Evolutionary conservation across 192 early-diverging fungal genomes (phyloP).

Genomic region (Coemansia sp.): DNA sequence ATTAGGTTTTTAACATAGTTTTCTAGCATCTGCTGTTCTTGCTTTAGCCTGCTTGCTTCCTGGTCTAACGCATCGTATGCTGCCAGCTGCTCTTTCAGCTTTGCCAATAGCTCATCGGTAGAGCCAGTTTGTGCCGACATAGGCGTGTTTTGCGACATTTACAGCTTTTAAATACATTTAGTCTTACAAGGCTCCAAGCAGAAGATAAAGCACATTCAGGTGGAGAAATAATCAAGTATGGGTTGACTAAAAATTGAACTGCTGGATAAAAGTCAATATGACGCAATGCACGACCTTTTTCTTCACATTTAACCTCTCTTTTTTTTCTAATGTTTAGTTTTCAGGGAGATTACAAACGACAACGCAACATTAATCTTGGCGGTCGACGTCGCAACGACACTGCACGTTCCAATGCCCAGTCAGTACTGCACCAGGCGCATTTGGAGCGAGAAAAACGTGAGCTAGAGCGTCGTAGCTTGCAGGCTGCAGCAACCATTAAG

Average conservation of each 20-base stretch:
- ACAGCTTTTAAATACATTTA: too few species aligned
- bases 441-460: slow-evolving; percentile 71
- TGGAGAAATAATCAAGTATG: background rate
- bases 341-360: slow-evolving; percentile 76
- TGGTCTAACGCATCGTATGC: slow-evolving; percentile 30
- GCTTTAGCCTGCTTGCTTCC: slow-evolving; percentile 23
- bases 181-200: too few species aligned
- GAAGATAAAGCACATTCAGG: too few species aligned
- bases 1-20: slow-evolving; percentile 52
- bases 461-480: slow-evolving; percentile 57
- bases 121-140: background rate
- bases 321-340: slow-evolving; percentile 59
- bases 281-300: background rate
- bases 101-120: slow-evolving; percentile 11
- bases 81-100: slow-evolving; percentile 25
- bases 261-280: background rate
- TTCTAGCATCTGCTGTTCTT: slow-evolving; percentile 40
- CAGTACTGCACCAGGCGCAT: slow-evolving; percentile 67
- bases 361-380: slow-evolving; percentile 79
- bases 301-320: background rate
- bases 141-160: too few species aligned
- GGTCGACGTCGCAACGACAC: slow-evolving; percentile 71
- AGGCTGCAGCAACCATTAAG: slow-evolving; percentile 66
- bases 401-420: slow-evolving; percentile 35
- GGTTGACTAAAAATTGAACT: too few species aligned